Evolutionary conservation across 1,139 yeast genomes (phyloP), one percentile per base, ranked within the genome.

Genomic region (Hyphopichia burtonii): DNA sequence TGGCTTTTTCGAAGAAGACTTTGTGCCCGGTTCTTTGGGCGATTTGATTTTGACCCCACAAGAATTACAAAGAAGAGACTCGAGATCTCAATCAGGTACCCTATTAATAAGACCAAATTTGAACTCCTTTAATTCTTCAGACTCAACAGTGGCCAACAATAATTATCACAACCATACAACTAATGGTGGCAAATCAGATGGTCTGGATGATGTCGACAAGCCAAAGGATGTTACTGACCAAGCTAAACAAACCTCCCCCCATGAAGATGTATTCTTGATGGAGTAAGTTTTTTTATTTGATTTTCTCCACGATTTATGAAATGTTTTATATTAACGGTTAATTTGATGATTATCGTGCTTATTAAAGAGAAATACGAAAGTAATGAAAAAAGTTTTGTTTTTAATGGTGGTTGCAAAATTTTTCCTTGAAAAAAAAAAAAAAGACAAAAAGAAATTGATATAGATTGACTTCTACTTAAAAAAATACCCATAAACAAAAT

Each of bases 41-140:
- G 94, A 86, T 52, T 66, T 86, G 41, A 68, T 73, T 18, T 66
- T 88, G 38, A 87, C 96, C 1, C 95, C 95, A 0, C 88, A 83
- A 51, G 95, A 88, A 56, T 65, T 84, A 23, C 65, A 66, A 47
- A 67, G 95, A 45, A 71, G 94, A 38, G 83, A 78, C 46, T 82
- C 89, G 6, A 66, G 86, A 40, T 74, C 78, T 8, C 77, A 73
- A 46, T 67, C 74, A 34, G 80, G 78, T 2, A 72, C 76, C 0
- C 54, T 72, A 14, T 54, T 66, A 31, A 67, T 66, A 31, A 56
- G 75, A 39, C 77, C 76, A 2, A 60, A 50, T 27, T 48, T 66
- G 37, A 49, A 41, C 38, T 41, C 42, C 17, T 41, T 50, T 11
- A 20, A 38, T 4, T 33, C 36, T 12, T 33, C 36, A 3, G 10